These are phyloP conservation scores for Candida stauntonica DNA, from an alignment of 805 yeast species.

Conservation along the genomic window DNA sequence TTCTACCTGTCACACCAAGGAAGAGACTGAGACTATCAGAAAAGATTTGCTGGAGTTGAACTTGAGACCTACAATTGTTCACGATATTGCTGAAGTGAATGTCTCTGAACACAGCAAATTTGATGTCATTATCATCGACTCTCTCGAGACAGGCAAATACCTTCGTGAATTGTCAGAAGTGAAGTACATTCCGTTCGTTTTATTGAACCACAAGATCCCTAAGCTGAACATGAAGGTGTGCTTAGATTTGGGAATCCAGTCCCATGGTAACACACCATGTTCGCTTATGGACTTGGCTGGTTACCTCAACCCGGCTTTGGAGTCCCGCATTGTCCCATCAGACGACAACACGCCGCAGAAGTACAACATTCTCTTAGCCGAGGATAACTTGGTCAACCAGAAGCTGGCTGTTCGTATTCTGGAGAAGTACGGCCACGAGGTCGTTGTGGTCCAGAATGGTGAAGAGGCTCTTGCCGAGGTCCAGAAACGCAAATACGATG, in stretches of 20 bases:
- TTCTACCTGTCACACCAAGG: constrained; percentile 54
- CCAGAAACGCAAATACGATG: constrained; percentile 62
- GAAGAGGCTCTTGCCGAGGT: constrained; percentile 75
- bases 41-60: constrained; percentile 50
- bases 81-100: constrained; percentile 52
- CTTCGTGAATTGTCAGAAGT: constrained; percentile 69
- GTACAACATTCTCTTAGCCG: constrained; percentile 74
- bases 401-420: constrained; percentile 80
- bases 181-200: constrained; percentile 79
- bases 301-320: constrained; percentile 79
- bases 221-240: constrained; percentile 77
- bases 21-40: constrained; percentile 47
- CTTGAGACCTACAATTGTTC: constrained; percentile 57
- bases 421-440: constrained; percentile 80
- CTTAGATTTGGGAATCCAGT: constrained; percentile 79
- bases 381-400: constrained; percentile 83
- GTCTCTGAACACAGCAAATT: constrained; percentile 49
- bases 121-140: constrained; percentile 80
- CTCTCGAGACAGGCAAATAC: constrained; percentile 67
- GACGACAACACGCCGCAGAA: constrained; percentile 75
- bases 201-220: constrained; percentile 71
- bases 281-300: constrained; percentile 77
- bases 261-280: constrained; percentile 87
- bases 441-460: constrained; percentile 83
- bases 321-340: constrained; percentile 74